Evolutionary conservation across 805 yeast species (phyloP), one percentile per base, ranked within the genome.

Genomic region (Suhomyces sp.): DNA sequence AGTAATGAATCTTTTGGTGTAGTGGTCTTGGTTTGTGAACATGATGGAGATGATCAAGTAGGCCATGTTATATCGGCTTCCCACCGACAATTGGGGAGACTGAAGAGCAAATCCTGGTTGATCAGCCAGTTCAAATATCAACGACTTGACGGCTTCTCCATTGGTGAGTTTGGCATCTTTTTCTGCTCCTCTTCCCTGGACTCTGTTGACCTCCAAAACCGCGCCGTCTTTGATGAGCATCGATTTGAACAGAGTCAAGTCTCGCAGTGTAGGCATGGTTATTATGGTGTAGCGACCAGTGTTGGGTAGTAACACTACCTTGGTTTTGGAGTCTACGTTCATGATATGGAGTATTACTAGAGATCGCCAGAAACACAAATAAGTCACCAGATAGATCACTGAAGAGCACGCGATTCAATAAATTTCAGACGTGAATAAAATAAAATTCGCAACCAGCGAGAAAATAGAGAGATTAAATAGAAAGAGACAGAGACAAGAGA

Each of bases 1-100:
- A 0, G 77, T 63, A 52, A 73, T 52, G 56, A 67, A 64, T 43
- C 79, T 58, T 44, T 54, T 56, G 41, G 60, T 46, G 39, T 70
- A 67, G 21, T 60, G 59, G 19, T 62, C 62, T 2, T 66, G 49
- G 27, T 60, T 50, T 3, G 56, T 48, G 21, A 62, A 58, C 56
- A 79, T 71, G 43, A 67, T 65, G 2, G 69, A 55, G 10, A 80
- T 62, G 45, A 82, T 55, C 3, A 72, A 57, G 60, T 73, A 82
- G 0, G 64, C 63, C 7, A 71, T 46, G 55, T 79, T 75, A 63
- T 72, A 78, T 43, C 60, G 65, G 9, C 78, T 69, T 2, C 77
- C 65, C 1, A 79, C 65, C 29, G 75, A 65, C 2, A 80, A 44
- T 39, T 68, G 71, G 9, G 77, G 70, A 0, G 69, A 61, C 47